A percentile compares a stretch with the other conserved stretches of the same genome.
These are phyloP conservation scores for Neolentinus lepideus DNA, from an alignment of 1,284 basidiomycete species.

Conservation along the genomic window DNA sequence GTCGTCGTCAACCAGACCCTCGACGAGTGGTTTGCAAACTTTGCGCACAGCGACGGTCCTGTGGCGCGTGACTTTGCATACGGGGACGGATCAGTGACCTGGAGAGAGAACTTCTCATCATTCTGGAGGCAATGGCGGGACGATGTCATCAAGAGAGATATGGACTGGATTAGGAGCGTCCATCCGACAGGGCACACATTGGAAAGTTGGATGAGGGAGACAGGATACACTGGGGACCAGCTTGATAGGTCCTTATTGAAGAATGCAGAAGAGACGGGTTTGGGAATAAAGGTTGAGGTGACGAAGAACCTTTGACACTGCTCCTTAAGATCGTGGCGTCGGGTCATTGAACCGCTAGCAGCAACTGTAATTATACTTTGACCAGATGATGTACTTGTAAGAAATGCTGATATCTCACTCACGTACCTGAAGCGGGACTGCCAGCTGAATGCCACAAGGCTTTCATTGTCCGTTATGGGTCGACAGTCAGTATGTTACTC, in stretches of 20 bases:
- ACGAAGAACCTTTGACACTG: not conserved
- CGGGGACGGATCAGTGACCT: slow-evolving; percentile 23
- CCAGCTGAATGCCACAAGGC: no score
- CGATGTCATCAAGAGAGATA: slow-evolving; percentile 33
- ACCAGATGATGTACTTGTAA: no score
- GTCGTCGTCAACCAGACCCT: slow-evolving; percentile 28
- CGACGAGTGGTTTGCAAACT: slow-evolving; percentile 33
- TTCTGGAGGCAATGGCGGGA: slow-evolving; percentile 36
- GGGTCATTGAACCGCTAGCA: no score
- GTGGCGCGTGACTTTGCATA: slow-evolving; percentile 16
- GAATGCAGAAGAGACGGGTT: slow-evolving; percentile 10
- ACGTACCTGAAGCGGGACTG: no score
- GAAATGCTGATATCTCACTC: no score
- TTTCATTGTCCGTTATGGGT: no score
- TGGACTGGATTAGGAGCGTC: slow-evolving; percentile 31
- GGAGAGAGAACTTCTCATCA: slow-evolving; percentile 30
- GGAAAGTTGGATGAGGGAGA: slow-evolving; percentile 20
- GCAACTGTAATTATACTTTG: no score
- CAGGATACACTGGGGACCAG: slow-evolving; percentile 9
- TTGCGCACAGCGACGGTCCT: slow-evolving; percentile 24
- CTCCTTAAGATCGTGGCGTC: no score
- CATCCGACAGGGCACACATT: slow-evolving; percentile 23
- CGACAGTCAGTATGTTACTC: no score
- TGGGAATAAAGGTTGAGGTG: not conserved
- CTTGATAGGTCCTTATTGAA: slow-evolving; percentile 10